Evolutionary conservation across 441 rosid species (phyloP).

Genomic region (Pelargonium citronellum): DNA sequence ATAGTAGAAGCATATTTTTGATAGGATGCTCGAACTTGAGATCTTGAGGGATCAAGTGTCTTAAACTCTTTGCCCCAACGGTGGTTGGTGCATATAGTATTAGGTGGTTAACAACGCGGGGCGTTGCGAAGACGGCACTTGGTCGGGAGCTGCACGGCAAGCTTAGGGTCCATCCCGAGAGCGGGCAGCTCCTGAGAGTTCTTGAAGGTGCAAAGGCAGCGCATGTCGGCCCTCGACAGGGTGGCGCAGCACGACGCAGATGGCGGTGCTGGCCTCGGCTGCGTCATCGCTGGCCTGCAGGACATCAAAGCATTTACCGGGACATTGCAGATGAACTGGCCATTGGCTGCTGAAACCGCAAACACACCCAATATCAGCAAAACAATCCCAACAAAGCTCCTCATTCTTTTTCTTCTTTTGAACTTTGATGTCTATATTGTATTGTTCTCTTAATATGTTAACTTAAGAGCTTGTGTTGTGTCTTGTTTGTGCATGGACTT

Average conservation of each 20-base stretch:
- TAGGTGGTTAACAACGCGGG: neutral
- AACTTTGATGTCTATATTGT: no score
- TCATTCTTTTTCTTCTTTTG: neutral
- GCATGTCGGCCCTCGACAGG: neutral
- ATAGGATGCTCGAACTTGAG: no score
- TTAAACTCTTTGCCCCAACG: no score
- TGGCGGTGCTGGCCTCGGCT: neutral
- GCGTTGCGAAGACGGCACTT: neutral
- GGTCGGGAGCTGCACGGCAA: neutral
- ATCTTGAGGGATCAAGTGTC: no score
- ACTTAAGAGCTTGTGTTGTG: no score
- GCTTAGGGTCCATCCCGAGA: neutral
- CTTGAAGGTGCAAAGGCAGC: neutral
- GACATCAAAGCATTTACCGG: neutral
- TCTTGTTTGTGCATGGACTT: no score
- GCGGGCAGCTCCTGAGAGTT: neutral
- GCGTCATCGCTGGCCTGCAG: neutral
- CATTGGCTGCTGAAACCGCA: neutral
- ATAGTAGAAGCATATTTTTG: no score
- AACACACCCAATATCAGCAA: neutral
- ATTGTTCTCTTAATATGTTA: no score
- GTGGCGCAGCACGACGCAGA: neutral
- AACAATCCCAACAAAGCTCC: neutral
- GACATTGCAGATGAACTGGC: neutral
- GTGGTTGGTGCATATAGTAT: no score